Base-by-base conservation (phyloP, 2,329 filamentous ascomycete genomes). In the Fusarium agapanthi region DNA sequence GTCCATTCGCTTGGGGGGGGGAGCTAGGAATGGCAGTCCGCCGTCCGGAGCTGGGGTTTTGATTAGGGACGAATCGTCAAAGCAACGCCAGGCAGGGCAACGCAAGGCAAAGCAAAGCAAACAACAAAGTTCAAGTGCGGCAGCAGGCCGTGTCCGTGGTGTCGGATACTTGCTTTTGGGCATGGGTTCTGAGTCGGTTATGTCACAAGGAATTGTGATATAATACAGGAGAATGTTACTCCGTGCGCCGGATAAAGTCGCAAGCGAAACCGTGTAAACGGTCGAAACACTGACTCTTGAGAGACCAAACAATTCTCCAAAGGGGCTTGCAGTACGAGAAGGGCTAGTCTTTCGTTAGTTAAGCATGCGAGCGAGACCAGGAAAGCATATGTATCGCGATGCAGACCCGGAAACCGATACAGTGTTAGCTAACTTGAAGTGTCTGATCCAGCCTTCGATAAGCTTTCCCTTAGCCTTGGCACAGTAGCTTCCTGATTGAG, bases 81-180 rank as follows among this genome's bases (percentile, higher is more conserved):
- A 70, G 60, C 32, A 71, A 63, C 48, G 32, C 32, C 13, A 51
- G n/a, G 18, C 32, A 51, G 32, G 26, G 43, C 43, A 44, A 13
- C 24, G 24, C 5, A 20, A 44, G 18, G 43, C 24, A 18, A 41
- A 43, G 13, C 41, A 22, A 47, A 35, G 61, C 35, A 71, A 63
- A 71, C 37, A 72, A 50, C 43, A 61, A 62, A 54, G 70, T 73
- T 72, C 69, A 71, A 53, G 63, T 35, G 30, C 48, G 63, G 65
- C 48, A 60, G 24, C 40, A 59, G 57, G 61, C 54, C 65, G 30
- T 47, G 61, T 59, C 57, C 67, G n/a, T 48, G 48, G 51, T 48
- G 47, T 45, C 53, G 53, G 59, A 48, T 59, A 65, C 54, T 53
- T 69, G 58, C 32, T 53, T 69, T 53, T 63, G 55, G 35, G 30